Percentiles rank a stretch among this genome's conserved stretches.
phyloP scores from a whole-genome alignment of 208 protist genomes.

The Trypanosoma melophagium region DNA sequence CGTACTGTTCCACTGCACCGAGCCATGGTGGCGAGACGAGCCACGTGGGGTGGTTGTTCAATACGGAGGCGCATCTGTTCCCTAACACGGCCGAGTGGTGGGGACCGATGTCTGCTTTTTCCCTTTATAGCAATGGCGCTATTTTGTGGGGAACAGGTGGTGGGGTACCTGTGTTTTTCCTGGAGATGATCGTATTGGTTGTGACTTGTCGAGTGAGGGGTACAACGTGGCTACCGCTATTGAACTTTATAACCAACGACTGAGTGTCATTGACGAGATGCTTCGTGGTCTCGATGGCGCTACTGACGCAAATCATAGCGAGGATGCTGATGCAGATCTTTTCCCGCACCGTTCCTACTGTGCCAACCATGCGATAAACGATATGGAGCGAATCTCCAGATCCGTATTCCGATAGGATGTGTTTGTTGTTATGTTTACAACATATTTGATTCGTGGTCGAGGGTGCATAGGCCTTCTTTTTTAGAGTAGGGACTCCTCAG shows the following conservation, averaged over 20 bases:
- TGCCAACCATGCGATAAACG: conserved; percentile 23
- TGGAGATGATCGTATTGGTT: not conserved
- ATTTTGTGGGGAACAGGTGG: conserved; percentile 8
- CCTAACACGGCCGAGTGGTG: conserved; percentile 48
- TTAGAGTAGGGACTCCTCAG: too few relatives aligned
- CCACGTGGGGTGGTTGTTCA: too few relatives aligned
- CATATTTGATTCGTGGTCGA: too few relatives aligned
- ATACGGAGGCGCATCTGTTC: conserved; percentile 58
- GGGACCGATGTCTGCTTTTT: conserved; percentile 1
- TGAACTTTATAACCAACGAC: conserved; percentile 5
- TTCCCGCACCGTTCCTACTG: conserved; percentile 25
- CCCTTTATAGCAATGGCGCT: not conserved
- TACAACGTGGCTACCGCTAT: not conserved
- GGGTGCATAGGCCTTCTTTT: too few relatives aligned
- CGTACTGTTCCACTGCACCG: not conserved
- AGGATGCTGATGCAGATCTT: not conserved
- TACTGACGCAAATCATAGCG: not conserved
- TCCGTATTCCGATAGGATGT: conserved; percentile 13
- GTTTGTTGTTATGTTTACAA: too few relatives aligned
- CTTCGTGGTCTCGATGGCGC: conserved; percentile 5
- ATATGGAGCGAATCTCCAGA: conserved; percentile 28
- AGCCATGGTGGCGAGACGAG: too few relatives aligned
- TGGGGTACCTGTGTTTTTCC: not conserved
- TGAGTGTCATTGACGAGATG: conserved; percentile 16
- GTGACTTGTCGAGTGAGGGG: not conserved